A percentile compares a stretch with the other conserved stretches of the same genome.
These are phyloP conservation scores for Penicillium sp. DNA, from an alignment of 2,329 filamentous ascomycete genomes.

Conservation along the genomic window DNA sequence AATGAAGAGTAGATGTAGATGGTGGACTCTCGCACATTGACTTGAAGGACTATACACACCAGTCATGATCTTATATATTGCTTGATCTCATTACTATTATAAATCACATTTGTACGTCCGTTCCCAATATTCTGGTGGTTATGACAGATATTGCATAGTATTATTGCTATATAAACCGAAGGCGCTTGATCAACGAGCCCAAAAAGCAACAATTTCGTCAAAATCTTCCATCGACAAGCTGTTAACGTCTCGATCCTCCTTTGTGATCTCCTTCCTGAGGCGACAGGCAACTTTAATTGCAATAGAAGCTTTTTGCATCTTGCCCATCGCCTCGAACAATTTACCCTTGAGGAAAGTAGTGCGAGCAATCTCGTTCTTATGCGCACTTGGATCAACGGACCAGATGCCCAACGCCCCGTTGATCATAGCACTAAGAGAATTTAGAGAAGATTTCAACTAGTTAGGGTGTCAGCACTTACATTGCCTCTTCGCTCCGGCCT, in stretches of 20 bases:
- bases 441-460: not conserved
- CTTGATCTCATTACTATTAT: too few species aligned
- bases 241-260: conserved; percentile 17
- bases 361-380: conserved; percentile 21
- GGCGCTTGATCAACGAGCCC: conserved; percentile 1
- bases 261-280: conserved; percentile 20
- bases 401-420: conserved; percentile 17
- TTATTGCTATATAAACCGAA: not conserved
- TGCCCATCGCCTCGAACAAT: conserved; percentile 16
- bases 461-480: not conserved
- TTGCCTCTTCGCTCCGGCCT: not conserved
- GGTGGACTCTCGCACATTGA: too few species aligned
- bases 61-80: too few species aligned
- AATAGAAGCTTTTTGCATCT: conserved; percentile 18
- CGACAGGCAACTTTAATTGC: conserved; percentile 17
- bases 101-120: too few species aligned
- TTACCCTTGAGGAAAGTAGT: conserved; percentile 22
- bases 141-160: not conserved
- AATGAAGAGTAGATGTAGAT: too few species aligned
- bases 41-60: too few species aligned
- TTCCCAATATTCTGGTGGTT: too few species aligned
- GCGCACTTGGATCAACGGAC: conserved; percentile 11
- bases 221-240: conserved; percentile 18
- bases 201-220: conserved; percentile 20
- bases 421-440: conserved; percentile 16